phyloP scores from a whole-genome alignment of 768 basidiomycete species.

The Amanita rubescens region DNA sequence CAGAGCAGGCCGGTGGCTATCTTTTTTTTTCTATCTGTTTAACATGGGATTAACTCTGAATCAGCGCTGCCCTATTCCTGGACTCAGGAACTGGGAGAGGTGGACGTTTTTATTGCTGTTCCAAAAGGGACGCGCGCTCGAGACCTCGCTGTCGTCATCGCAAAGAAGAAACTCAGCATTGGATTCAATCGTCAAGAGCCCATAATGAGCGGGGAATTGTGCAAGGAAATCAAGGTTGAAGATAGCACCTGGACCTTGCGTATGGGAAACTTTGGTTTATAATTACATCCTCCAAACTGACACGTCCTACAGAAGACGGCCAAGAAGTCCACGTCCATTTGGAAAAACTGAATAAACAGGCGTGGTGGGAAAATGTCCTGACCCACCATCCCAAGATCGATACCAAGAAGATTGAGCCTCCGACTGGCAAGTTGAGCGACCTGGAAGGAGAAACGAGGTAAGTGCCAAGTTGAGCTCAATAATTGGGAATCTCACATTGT shows the following conservation, averaged over 20 bases:
- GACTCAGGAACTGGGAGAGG: constrained; percentile 84
- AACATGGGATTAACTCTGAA: constrained; percentile 14
- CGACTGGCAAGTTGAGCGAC: constrained; percentile 93
- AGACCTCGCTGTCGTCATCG: constrained; percentile 65
- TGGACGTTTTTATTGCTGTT: constrained; percentile 78
- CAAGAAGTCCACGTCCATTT: constrained; percentile 66
- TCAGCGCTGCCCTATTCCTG: constrained; percentile 86
- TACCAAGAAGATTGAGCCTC: constrained; percentile 90
- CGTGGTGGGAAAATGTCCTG: constrained; percentile 98
- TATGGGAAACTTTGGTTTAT: constrained; percentile 25
- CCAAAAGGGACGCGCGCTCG: constrained; percentile 80
- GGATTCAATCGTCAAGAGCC: constrained; percentile 81
- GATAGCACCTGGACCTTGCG: constrained; percentile 97
- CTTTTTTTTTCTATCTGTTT: constrained; percentile 9
- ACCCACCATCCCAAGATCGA: constrained; percentile 96
- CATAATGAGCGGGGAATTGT: constrained; percentile 85
- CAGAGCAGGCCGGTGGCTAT: constrained; percentile 77
- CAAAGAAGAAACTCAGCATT: constrained; percentile 78
- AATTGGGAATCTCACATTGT: constrained; percentile 5
- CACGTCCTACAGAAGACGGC: constrained; percentile 58
- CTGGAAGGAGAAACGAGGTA: constrained; percentile 92
- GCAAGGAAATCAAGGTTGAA: constrained; percentile 90
- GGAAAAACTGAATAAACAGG: constrained; percentile 79
- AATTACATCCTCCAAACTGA: background rate
- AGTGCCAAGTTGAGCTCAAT: constrained; percentile 7